Base-by-base conservation (phyloP, 2,329 filamentous ascomycete species). In the Claviceps sp. region DNA sequence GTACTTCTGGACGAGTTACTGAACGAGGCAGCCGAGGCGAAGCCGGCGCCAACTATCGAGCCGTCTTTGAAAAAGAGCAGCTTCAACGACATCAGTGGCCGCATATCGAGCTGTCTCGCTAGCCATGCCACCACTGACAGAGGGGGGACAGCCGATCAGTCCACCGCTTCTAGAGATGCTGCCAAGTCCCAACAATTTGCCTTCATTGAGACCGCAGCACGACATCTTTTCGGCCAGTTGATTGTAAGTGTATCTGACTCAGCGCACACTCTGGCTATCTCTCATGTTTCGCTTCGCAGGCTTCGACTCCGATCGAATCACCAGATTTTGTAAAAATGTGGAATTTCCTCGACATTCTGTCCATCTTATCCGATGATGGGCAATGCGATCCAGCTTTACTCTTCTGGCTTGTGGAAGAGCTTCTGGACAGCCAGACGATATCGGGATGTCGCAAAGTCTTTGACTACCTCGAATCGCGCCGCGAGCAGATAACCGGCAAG, bases 381-480 rank as follows among this genome's bases (percentile, higher is more conserved):
- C 77, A 76, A 70, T 82, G 73, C 64, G 89, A 95, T 57, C 81
- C 88, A 0, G 86, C 85, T 18, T 74, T 98, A 8, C 76, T 93
- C 7, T 89, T 95, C 62, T 90, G 87, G 78, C 79, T 98, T 16
- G 82, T 96, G 20, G 93, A 99, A 65, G 93, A 97, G 67, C 78
- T 98, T 1, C 77, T 98, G 26, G 94, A 98, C 66, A 95, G 89
- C 62, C 91, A 98, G 66, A 95, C 90, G 0, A 95, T 96, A 43
- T 79, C 89, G 24, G 90, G 88, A 36, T 98, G 93, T 64, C 84
- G 89, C 54, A 87, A 81, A 55, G 85, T 97, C 14, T 97, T 98
- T 64, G 89, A 95, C 63, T 98, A 90, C 61, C 78, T 98, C 44
- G 94, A 98, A 66, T 96, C 93, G 22, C 80, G 94, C 54, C 81